Evolutionary conservation across 441 rosid species (phyloP).

Genomic region (Sinapis alba): DNA sequence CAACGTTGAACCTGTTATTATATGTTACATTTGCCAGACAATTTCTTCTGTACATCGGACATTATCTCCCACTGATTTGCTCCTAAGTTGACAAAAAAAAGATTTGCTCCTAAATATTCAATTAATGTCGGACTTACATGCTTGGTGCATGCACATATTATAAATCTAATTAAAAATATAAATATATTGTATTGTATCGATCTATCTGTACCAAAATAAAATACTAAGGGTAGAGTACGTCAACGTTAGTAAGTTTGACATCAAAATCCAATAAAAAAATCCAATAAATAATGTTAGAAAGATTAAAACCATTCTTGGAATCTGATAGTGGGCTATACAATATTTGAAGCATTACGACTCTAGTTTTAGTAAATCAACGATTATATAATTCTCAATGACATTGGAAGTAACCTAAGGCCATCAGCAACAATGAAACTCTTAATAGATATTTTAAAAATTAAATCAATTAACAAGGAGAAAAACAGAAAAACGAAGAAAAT

Average conservation of each 20-base stretch:
- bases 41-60: conserved; percentile 25
- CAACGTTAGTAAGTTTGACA: neutral
- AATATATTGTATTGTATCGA: no score
- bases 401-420: neutral
- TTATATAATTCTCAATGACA: neutral
- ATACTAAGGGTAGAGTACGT: neutral
- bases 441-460: no score
- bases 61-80: neutral
- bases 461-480: no score
- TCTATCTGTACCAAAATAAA: no score
- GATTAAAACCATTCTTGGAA: no score
- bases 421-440: no score
- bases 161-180: neutral
- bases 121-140: conserved; percentile 25
- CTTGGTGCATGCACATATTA: conserved; percentile 18
- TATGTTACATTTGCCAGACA: conserved; percentile 16
- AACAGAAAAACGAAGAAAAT: no score
- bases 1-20: no score
- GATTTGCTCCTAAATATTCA: conserved; percentile 12
- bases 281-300: neutral
- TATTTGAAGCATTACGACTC: neutral
- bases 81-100: no score
- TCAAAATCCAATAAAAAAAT: neutral
- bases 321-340: no score
- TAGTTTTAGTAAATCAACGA: neutral